Percentiles rank a stretch among this genome's conserved stretches.
Conservation (phyloP, 2,329 filamentous ascomycete species). For the Blastomyces emzantsi region DNA sequence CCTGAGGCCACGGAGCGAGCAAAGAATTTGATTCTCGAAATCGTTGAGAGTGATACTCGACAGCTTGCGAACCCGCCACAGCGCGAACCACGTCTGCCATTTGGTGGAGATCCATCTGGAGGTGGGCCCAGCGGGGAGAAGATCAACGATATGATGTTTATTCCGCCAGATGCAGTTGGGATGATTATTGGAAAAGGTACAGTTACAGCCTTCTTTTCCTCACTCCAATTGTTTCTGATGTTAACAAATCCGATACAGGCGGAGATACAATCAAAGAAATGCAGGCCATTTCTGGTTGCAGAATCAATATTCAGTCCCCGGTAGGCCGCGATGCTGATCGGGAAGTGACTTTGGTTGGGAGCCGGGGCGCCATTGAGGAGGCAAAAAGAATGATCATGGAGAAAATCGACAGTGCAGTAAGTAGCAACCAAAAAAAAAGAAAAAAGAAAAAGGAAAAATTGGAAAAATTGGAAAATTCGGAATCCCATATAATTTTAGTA, state of each 20-base stretch:
- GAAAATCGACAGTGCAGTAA: slow-evolving; percentile 81
- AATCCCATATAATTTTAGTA: not conserved
- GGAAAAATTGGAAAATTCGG: no score
- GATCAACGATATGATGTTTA: slow-evolving; percentile 71
- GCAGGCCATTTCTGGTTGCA: slow-evolving; percentile 79
- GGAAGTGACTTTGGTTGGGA: slow-evolving; percentile 78
- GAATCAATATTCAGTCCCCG: slow-evolving; percentile 81
- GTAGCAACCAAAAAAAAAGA: slow-evolving; percentile 27
- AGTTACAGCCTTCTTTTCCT: not conserved
- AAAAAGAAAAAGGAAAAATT: no score
- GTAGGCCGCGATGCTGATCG: slow-evolving; percentile 70
- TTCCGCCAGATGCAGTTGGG: slow-evolving; percentile 83
- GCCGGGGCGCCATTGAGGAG: slow-evolving; percentile 63
- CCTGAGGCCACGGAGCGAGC: slow-evolving; percentile 64
- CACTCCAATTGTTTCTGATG: not conserved
- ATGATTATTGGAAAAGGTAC: slow-evolving; percentile 89
- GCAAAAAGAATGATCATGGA: slow-evolving; percentile 83
- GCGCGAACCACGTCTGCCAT: slow-evolving; percentile 17
- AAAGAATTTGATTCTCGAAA: slow-evolving; percentile 84
- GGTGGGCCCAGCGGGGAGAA: slow-evolving; percentile 39
- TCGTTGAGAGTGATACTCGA: slow-evolving; percentile 77
- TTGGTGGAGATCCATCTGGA: slow-evolving; percentile 21
- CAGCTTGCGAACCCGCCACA: slow-evolving; percentile 12
- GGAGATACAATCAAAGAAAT: slow-evolving; percentile 93
- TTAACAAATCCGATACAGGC: slow-evolving; percentile 33